Conservation (phyloP, 768 basidiomycete genomes). For the Naganishia randhawae region DNA sequence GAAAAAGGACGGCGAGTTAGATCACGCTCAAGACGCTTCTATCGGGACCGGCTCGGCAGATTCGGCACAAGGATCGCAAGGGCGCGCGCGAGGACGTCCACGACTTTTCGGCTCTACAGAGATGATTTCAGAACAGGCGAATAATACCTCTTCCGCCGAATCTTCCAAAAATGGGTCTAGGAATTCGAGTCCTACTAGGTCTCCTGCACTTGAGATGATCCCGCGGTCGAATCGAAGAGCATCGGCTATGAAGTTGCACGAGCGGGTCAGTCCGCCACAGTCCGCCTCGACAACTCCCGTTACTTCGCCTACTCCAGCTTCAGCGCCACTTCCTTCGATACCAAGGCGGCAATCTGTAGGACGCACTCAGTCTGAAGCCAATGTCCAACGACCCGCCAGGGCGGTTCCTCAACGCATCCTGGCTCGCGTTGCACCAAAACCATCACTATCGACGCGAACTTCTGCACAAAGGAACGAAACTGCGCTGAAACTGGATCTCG, state of each 20-base stretch:
- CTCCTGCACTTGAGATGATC: constrained; percentile 27
- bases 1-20: constrained; percentile 36
- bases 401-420: constrained; percentile 3
- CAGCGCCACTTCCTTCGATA: constrained; percentile 1
- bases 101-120: constrained; percentile 49
- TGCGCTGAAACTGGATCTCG: constrained; percentile 48
- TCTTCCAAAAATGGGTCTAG: constrained; percentile 11
- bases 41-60: constrained; percentile 29
- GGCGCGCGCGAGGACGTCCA: constrained; percentile 34
- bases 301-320: not conserved
- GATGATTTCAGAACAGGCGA: constrained; percentile 29
- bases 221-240: constrained; percentile 25
- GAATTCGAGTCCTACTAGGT: constrained; percentile 28
- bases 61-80: not conserved
- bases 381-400: constrained; percentile 8
- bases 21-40: constrained; percentile 34
- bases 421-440: constrained; percentile 15
- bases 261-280: constrained; percentile 2
- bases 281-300: not conserved
- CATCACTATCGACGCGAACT: constrained; percentile 25
- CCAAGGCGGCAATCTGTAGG: not conserved
- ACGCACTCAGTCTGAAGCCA: constrained; percentile 29
- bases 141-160: constrained; percentile 5
- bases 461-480: constrained; percentile 34
- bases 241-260: not conserved